Evolutionary conservation across 2,329 filamentous ascomycete genomes (phyloP).

Genomic region (Colletotrichum musicola): DNA sequence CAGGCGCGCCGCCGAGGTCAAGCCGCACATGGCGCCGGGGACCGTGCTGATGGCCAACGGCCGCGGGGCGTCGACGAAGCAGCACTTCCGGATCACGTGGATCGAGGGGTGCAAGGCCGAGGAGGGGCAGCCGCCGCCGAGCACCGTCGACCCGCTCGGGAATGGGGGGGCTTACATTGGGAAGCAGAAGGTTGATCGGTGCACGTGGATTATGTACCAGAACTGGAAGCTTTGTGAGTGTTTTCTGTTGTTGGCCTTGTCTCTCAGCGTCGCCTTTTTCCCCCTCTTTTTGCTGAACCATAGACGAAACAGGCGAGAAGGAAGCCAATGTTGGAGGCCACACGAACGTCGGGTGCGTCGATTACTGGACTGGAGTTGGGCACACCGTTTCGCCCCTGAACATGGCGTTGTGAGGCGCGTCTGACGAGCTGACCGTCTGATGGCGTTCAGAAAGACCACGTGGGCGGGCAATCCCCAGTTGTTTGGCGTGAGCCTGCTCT

Average conservation of each 20-base stretch:
- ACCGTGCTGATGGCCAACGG: neutral
- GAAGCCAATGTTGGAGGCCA: neutral
- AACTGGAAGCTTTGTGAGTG: conserved; percentile 20
- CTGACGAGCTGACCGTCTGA: neutral
- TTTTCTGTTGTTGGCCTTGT: neutral
- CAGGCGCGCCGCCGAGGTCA: neutral
- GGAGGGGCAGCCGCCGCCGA: neutral
- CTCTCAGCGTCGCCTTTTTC: too few relatives aligned
- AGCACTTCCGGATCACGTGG: neutral
- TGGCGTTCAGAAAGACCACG: neutral
- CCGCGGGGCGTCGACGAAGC: neutral
- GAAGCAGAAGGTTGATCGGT: neutral
- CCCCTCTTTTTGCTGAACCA: too few relatives aligned
- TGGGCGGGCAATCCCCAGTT: neutral
- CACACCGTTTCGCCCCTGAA: too few relatives aligned
- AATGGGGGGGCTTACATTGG: neutral
- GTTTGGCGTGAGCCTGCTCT: neutral
- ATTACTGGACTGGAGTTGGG: too few relatives aligned
- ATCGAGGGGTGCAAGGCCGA: neutral
- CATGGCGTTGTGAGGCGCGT: too few relatives aligned
- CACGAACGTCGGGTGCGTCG: conserved; percentile 1
- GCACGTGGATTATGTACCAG: neutral
- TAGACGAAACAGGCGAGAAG: too few relatives aligned
- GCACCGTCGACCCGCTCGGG: neutral
- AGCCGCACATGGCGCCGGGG: neutral